Evolutionary conservation across 306 rosid genomes (phyloP), one percentile per base, ranked within the genome.

Genomic region (Ormosia emarginata): DNA sequence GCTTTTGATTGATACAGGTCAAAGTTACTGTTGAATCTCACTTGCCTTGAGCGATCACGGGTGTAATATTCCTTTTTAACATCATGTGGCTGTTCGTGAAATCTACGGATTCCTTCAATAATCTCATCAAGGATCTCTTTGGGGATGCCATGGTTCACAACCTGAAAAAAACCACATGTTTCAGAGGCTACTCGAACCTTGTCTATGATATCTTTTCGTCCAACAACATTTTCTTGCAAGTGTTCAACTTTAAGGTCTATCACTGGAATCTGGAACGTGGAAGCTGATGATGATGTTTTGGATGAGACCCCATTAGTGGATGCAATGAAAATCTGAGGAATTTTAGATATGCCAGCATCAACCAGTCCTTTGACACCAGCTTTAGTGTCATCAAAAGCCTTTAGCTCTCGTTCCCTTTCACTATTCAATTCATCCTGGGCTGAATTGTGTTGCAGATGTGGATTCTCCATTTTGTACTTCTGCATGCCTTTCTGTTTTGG

Each of bases 321-420:
- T 41, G 29, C 1, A 8, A 34, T 34, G 49, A 77, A 77, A 18
- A 77, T 32, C 1, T 3, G 29, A 47, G 81, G 81, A 1, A 77
- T 0, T 77, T 49, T 63, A 3, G 81, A 14, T 1, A 76, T 44
- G 0, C 63, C 81, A 11, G 62, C 12, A 63, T 77, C 81, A 47
- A 77, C 72, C 0, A 77, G 64, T 47, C 72, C 81, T 17, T 77
- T 77, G 6, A 77, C 81, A 47, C 81, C 73, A 12, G 44, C 50
- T 77, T 63, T 77, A 2, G 81, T 77, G 0, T 77, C 81, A 77
- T 77, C 81, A 12, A 77, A 77, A 11, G 81, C 81, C 73, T 63
- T 77, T 2, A 63, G 13, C 18, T 62, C 71, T 63, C 1, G 13
- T 47, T 62, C 6, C 36, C 80, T 6, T 32, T 57, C 66, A 74